Evolutionary conservation across 495 filamentous ascomycete genomes (phyloP).

Genomic region (Lophiotrema nucula): DNA sequence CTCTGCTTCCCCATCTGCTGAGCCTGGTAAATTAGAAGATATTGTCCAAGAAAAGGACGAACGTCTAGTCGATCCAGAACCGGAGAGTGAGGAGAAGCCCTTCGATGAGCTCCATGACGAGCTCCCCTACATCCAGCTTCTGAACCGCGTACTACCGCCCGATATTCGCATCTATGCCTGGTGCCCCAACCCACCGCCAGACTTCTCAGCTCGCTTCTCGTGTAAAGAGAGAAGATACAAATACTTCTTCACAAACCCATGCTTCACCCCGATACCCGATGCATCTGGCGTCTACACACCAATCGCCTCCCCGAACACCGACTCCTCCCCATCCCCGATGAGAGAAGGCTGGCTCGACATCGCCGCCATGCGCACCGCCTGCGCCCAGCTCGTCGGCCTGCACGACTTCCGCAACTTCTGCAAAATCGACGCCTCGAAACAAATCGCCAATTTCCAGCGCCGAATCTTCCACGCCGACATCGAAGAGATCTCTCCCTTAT

Average conservation of each 20-base stretch:
- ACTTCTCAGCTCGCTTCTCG: slow-evolving; percentile 90
- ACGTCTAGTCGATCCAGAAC: background rate
- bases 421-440: slow-evolving; percentile 82
- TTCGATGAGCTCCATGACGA: slow-evolving; percentile 82
- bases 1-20: background rate
- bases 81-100: slow-evolving; percentile 17
- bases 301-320: background rate
- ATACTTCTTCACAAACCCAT: slow-evolving; percentile 97
- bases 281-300: slow-evolving; percentile 40
- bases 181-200: slow-evolving; percentile 75
- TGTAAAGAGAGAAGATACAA: slow-evolving; percentile 85
- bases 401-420: slow-evolving; percentile 98
- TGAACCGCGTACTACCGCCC: slow-evolving; percentile 83
- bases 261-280: slow-evolving; percentile 63
- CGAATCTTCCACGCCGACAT: slow-evolving; percentile 75
- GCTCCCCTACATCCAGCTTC: slow-evolving; percentile 71
- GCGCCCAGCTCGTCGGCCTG: slow-evolving; percentile 70
- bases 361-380: slow-evolving; percentile 77
- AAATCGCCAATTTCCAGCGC: slow-evolving; percentile 76
- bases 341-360: slow-evolving; percentile 69
- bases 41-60: slow-evolving; percentile 12
- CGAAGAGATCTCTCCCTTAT: slow-evolving; percentile 52
- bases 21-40: slow-evolving; percentile 2
- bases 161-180: slow-evolving; percentile 91
- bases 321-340: background rate